Evolutionary conservation across 371 early-diverging fungal genomes (phyloP), one percentile per base, ranked within the genome.

Genomic region (Syncephalastrum sp.): DNA sequence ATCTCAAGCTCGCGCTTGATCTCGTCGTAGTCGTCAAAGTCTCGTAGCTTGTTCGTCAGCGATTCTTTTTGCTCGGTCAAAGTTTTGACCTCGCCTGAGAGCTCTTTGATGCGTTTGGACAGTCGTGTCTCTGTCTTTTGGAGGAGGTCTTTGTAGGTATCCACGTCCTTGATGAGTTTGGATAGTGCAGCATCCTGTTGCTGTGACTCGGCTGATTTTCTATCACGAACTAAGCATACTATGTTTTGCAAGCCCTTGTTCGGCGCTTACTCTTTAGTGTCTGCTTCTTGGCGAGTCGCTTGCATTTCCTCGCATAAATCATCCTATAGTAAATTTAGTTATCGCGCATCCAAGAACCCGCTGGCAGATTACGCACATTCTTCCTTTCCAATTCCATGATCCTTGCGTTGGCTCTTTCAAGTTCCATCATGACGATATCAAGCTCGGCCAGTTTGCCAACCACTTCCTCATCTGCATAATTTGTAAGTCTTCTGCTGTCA

Each of bases 1-100:
- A 95, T 82, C 21, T 89, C 87, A 25, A 95, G 73, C 58, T 95
- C 96, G 24, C 87, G 80, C 64, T 91, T 91, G 47, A 95, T 87
- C 57, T 90, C 88, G 48, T 90, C 89, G 46, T 95, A 95, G 59
- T 95, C 94, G 15, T 80, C 79, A 62, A 69, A 81, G 42, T 68
- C 63, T 51, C 74, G 70, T 24, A 87, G 45, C 25, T 82, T 81
- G 33, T 68, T 79, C 27, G 75, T 72, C 15, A 81, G 55, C 4
- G 64, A 65, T n/a, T 75, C 75, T 8, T 76, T 66, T 64, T 86
- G 86, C n/a, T 83, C 82, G 4, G 66, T 64, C 49, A 74, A 43
- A 8, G 61, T 41, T 16, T 79, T 77, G 3, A 61, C 47, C 48
- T 87, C 82, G 8, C 63, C 42, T 19, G 80, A 79, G 16, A 83